Percentiles rank a stretch among this genome's conserved stretches.
Conservation (phyloP, 495 filamentous ascomycete species). For the Parachaetomium inaequale region DNA sequence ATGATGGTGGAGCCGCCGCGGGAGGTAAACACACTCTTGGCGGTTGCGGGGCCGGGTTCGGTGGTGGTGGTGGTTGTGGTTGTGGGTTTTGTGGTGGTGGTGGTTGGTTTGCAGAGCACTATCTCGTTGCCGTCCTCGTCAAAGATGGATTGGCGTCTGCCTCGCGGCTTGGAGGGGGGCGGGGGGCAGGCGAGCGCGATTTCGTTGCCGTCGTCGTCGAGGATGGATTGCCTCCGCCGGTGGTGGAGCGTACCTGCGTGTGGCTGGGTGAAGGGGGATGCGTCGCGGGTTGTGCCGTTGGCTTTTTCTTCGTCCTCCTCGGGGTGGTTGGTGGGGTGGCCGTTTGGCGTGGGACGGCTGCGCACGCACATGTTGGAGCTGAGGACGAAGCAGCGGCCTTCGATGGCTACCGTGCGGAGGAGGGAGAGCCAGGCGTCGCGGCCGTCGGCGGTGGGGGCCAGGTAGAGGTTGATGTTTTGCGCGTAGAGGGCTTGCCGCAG, state of each 20-base stretch:
- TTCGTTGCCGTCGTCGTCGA: constrained; percentile 46
- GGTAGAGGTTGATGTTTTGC: constrained; percentile 90
- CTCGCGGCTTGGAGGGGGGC: neutral
- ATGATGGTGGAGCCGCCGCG: constrained; percentile 82
- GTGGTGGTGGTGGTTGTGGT: constrained; percentile 3
- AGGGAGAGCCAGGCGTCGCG: constrained; percentile 80
- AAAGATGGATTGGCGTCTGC: constrained; percentile 34
- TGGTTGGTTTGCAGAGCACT: constrained; percentile 30
- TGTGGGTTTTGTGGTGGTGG: constrained; percentile 1
- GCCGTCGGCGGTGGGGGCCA: constrained; percentile 86
- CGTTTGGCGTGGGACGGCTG: neutral
- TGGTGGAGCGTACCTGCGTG: neutral
- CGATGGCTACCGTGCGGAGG: constrained; percentile 74
- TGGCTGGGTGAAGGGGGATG: neutral
- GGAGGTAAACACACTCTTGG: constrained; percentile 47
- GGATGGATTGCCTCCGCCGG: constrained; percentile 29
- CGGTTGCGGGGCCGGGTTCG: neutral
- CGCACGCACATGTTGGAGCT: constrained; percentile 79
- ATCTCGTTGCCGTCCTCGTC: constrained; percentile 50
- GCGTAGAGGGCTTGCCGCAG: constrained; percentile 68
- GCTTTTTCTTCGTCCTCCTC: neutral
- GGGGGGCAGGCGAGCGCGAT: constrained; percentile 32
- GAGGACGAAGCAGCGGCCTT: constrained; percentile 83
- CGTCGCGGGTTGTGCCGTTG: neutral
- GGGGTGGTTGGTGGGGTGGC: neutral